Evolutionary conservation across 768 basidiomycete genomes (phyloP).

Genomic region (Auricularia sp.): DNA sequence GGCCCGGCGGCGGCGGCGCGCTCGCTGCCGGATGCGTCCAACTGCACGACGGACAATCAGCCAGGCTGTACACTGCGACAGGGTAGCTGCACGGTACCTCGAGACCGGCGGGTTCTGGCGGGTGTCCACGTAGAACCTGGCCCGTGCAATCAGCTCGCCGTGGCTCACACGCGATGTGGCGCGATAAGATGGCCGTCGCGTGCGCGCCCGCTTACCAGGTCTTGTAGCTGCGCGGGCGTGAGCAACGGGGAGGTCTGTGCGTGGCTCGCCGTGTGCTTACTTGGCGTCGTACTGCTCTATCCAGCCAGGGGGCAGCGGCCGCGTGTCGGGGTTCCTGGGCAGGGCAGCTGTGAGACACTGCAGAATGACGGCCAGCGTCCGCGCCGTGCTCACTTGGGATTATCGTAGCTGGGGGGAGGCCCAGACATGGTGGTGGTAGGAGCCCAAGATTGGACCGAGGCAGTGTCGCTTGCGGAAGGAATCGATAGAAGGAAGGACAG

Average conservation of each 20-base stretch:
- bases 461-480: background rate
- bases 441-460: background rate
- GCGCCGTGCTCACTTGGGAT: background rate
- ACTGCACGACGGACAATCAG: slow-evolving; percentile 26
- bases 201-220: slow-evolving; percentile 40
- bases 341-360: slow-evolving; percentile 28
- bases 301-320: slow-evolving; percentile 48
- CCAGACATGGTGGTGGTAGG: background rate
- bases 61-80: background rate
- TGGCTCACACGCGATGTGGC: background rate
- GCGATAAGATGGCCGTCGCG: background rate
- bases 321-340: slow-evolving; percentile 38
- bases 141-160: background rate
- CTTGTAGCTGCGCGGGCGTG: slow-evolving; percentile 37
- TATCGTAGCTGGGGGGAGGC: background rate
- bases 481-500: background rate
- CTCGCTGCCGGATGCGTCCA: slow-evolving; percentile 62
- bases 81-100: background rate
- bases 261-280: slow-evolving; percentile 29
- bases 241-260: slow-evolving; percentile 8
- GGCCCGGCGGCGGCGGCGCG: slow-evolving; percentile 25
- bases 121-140: slow-evolving; percentile 74
- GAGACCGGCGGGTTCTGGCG: slow-evolving; percentile 39
- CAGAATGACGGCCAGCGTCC: slow-evolving; percentile 21
- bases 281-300: slow-evolving; percentile 53